Percentiles rank a stretch among this genome's conserved stretches.
Evolutionary conservation across 1,139 yeast species (phyloP).

Genomic region (Protomyces inundatus): DNA sequence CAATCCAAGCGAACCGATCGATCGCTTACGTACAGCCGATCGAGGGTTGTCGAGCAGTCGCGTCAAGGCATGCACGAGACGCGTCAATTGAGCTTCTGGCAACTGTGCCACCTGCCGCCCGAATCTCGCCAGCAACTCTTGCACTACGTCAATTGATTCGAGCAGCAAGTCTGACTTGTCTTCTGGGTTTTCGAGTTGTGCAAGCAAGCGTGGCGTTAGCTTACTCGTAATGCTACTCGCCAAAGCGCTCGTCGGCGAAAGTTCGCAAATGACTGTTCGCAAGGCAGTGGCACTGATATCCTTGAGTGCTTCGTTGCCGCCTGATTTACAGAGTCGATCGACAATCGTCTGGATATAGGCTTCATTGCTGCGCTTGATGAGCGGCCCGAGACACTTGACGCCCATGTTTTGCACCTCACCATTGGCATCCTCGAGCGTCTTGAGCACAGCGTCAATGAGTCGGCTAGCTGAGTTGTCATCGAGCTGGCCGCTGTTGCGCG

Average conservation of each 20-base stretch:
- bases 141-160: constrained; percentile 60
- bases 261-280: constrained; percentile 48
- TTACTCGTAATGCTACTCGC: constrained; percentile 38
- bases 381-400: constrained; percentile 49
- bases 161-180: constrained; percentile 8
- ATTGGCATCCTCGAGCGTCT: constrained; percentile 56
- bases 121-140: constrained; percentile 53
- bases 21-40: constrained; percentile 39
- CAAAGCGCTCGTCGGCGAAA: constrained; percentile 39
- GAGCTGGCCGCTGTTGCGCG: constrained; percentile 37
- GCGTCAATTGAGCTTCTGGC: constrained; percentile 32
- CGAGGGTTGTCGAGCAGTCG: constrained; percentile 33
- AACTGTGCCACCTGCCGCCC: constrained; percentile 46
- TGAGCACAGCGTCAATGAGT: constrained; percentile 50
- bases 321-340: constrained; percentile 27
- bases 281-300: constrained; percentile 68
- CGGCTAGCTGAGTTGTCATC: constrained; percentile 36
- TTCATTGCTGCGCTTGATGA: constrained; percentile 37
- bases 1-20: constrained; percentile 53
- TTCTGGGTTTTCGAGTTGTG: constrained; percentile 13
- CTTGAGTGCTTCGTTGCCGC: constrained; percentile 36
- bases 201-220: constrained; percentile 39
- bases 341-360: constrained; percentile 33
- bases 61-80: constrained; percentile 38
- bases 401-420: constrained; percentile 79